Base-by-base conservation (phyloP, 352 stramenopile species). In the Phytophthora sansomeana region DNA sequence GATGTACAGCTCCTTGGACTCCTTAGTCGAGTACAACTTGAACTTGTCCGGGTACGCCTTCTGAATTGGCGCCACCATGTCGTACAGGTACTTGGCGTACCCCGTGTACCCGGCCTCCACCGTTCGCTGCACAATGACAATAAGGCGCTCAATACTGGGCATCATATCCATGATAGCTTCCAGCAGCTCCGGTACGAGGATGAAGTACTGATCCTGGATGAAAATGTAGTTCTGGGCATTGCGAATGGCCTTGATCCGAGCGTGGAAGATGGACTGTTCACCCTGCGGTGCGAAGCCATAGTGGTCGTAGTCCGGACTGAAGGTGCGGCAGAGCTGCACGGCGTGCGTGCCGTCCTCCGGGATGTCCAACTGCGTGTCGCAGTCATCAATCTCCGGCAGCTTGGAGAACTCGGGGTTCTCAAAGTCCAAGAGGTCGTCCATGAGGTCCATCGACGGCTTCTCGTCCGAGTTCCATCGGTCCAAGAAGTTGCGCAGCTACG, bases 201-300 rank as follows among this genome's bases (percentile, higher is more conserved):
- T 78, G 48, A 89, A 89, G 71, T 89, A 87, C 63, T 89, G 75
- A 46, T 87, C 80, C 50, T 87, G 75, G 57, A 89, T 76, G 60
- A 79, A 87, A 14, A 89, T 72, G 58, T 71, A 84, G 62, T 89
- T 89, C 35, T 57, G 62, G 2, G 78, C 80, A 9, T 77, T 67
- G 1, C 48, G 60, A 50, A 88, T 82, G 33, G 78, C 80, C 60
- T 89, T 84, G 44, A 83, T 66, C 19, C 76, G 68, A 8, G 68
- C 63, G 29, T 83, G 62, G 24, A 86, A 75, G 17, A 91, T 74
- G 24, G 74, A 78, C 29, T 87, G 77, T 54, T 91, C 78, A 6
- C 80, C 82, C 5, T 75, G 42, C 5, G 82, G 82, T 1, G 82
- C 82, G 19, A 89, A 78, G 29, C 65, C 55, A 44, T 91, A 91